Percentiles rank a stretch among this genome's conserved stretches.
Evolutionary conservation across 2,329 filamentous ascomycete species (phyloP).

Genomic region (Chrysoporthe austroafricana): DNA sequence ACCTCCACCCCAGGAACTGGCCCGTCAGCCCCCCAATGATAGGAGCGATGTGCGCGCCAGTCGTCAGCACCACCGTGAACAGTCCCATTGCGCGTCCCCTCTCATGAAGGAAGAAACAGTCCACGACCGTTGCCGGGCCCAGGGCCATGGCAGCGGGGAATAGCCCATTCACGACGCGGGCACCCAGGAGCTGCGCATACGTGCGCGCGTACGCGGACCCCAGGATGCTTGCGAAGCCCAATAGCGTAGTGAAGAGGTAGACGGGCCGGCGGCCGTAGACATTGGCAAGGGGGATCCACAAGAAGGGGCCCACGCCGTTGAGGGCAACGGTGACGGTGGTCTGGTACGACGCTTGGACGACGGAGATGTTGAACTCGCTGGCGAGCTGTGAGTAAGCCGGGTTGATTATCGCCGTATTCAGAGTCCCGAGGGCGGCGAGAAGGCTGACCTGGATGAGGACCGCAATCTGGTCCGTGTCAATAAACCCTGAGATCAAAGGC

Average conservation of each 20-base stretch:
- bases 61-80: slow-evolving; percentile 37
- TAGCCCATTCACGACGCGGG: slow-evolving; percentile 37
- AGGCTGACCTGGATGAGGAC: slow-evolving; percentile 37
- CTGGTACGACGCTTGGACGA: slow-evolving; percentile 32
- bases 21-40: slow-evolving; percentile 30
- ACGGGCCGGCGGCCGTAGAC: slow-evolving; percentile 34
- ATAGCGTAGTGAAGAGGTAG: slow-evolving; percentile 32
- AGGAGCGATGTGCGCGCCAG: slow-evolving; percentile 37
- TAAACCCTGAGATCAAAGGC: no score
- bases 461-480: slow-evolving; percentile 27
- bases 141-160: slow-evolving; percentile 38
- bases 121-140: slow-evolving; percentile 36
- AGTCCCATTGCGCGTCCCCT: slow-evolving; percentile 37
- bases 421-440: slow-evolving; percentile 35
- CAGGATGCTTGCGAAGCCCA: slow-evolving; percentile 31
- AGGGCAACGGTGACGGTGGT: slow-evolving; percentile 38
- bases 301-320: slow-evolving; percentile 29
- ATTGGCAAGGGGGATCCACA: slow-evolving; percentile 34
- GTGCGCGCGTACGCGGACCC: slow-evolving; percentile 31
- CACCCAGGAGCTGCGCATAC: slow-evolving; percentile 31
- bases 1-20: slow-evolving; percentile 27
- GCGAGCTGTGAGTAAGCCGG: slow-evolving; percentile 33
- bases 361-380: slow-evolving; percentile 32
- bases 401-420: slow-evolving; percentile 35
- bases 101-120: slow-evolving; percentile 39